These are phyloP conservation scores for Musa beccarii DNA, from an alignment of 176 grass and related monocot species.

Conservation along the genomic window DNA sequence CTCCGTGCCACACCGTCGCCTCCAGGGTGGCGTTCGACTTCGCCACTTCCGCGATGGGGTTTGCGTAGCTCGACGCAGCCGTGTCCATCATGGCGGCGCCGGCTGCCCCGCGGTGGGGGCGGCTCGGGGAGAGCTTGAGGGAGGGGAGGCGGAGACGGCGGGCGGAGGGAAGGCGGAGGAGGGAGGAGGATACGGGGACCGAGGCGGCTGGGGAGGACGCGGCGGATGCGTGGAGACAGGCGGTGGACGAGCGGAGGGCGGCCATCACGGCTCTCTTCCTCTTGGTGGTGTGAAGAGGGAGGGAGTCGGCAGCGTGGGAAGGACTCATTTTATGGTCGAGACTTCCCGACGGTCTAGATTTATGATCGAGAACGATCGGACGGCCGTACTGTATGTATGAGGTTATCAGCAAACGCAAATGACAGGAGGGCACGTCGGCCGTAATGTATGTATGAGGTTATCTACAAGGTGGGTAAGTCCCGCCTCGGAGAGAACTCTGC, in stretches of 20 bases:
- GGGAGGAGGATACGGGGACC: constrained; percentile 34
- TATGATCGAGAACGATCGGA: background rate
- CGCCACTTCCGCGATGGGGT: constrained; percentile 54
- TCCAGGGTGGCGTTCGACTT: constrained; percentile 46
- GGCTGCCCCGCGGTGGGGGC: background rate
- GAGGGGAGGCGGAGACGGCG: constrained; percentile 24
- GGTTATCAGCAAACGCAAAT: background rate
- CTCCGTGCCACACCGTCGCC: constrained; percentile 49
- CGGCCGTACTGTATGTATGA: background rate
- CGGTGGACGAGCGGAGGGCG: constrained; percentile 18
- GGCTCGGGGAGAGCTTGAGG: constrained; percentile 29
- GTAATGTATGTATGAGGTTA: background rate
- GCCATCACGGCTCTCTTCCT: background rate
- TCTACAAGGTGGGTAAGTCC: background rate
- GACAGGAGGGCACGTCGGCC: background rate
- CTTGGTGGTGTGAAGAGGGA: background rate
- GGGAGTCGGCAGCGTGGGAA: background rate
- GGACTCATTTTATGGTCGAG: background rate
- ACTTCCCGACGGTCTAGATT: background rate
- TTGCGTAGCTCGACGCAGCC: constrained; percentile 19
- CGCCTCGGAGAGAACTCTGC: background rate
- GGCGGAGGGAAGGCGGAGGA: constrained; percentile 10
- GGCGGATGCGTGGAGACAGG: constrained; percentile 17
- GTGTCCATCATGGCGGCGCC: constrained; percentile 20
- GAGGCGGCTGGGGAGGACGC: constrained; percentile 31